Conservation (phyloP, 441 rosid genomes). For the Jatropha multifida region DNA sequence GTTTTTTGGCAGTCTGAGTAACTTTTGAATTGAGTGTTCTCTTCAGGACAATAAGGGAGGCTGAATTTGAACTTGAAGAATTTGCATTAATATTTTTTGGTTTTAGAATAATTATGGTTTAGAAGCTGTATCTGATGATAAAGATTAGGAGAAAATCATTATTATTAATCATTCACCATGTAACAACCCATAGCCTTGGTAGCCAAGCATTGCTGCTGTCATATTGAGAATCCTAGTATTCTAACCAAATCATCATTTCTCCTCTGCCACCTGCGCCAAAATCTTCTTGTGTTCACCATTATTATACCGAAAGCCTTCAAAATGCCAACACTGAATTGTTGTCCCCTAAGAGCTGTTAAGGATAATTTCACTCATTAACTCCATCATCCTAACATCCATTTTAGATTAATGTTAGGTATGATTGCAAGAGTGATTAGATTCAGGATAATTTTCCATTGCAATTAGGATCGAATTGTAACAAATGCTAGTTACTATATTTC, state of each 20-base stretch:
- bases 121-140: not conserved
- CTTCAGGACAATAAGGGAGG: not conserved
- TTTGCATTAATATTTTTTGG: not conserved
- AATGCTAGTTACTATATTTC: no score
- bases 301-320: not conserved
- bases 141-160: not conserved
- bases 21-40: not conserved
- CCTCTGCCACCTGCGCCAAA: not conserved
- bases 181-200: not conserved
- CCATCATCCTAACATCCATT: no score
- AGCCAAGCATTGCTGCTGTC: not conserved
- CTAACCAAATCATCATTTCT: not conserved
- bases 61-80: not conserved
- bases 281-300: not conserved
- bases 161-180: not conserved
- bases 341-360: not conserved
- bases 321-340: not conserved
- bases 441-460: no score
- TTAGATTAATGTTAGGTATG: no score
- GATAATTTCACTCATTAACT: not conserved
- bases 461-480: no score
- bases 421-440: no score
- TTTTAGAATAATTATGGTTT: not conserved
- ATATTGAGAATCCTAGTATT: not conserved
- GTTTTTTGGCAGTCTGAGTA: not conserved